Percentiles rank a stretch among this genome's conserved stretches.
These are phyloP conservation scores for Aspergillus funiculosus DNA, from an alignment of 495 filamentous ascomycete genomes.

Conservation along the genomic window DNA sequence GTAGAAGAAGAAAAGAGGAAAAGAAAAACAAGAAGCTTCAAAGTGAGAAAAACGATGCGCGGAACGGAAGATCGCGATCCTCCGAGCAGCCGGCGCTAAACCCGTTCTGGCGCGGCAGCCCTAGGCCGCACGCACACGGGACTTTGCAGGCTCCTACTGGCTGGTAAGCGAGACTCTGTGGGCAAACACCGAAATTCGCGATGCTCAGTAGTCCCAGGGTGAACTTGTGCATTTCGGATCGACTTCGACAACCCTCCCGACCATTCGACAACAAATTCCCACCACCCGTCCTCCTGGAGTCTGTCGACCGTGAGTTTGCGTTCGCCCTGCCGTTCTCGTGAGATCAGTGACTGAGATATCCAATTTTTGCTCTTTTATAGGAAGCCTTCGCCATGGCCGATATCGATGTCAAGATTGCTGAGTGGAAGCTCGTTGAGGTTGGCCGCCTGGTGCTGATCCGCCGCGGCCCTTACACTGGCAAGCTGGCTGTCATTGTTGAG, in stretches of 20 bases:
- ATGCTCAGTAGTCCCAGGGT: constrained; percentile 20
- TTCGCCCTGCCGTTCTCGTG: constrained; percentile 11
- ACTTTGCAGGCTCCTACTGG: constrained; percentile 19
- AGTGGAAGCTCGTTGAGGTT: constrained; percentile 92
- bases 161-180: constrained; percentile 36
- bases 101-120: constrained; percentile 23
- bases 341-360: constrained; percentile 22
- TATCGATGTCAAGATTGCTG: constrained; percentile 66
- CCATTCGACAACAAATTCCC: constrained; percentile 44
- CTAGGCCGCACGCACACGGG: constrained; percentile 33
- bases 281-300: constrained; percentile 38
- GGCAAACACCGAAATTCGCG: constrained; percentile 44
- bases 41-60: constrained; percentile 6
- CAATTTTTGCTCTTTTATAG: constrained; percentile 13
- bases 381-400: constrained; percentile 54
- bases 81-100: constrained; percentile 15
- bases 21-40: constrained; percentile 16
- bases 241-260: constrained; percentile 41
- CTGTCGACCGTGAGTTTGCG: constrained; percentile 45
- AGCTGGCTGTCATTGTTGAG: constrained; percentile 90
- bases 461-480: constrained; percentile 68
- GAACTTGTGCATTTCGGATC: constrained; percentile 33
- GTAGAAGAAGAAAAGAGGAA: not conserved
- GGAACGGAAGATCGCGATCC: constrained; percentile 21
- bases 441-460: constrained; percentile 89